Conservation (phyloP, 139 green algal species). For the Chara braunii region DNA sequence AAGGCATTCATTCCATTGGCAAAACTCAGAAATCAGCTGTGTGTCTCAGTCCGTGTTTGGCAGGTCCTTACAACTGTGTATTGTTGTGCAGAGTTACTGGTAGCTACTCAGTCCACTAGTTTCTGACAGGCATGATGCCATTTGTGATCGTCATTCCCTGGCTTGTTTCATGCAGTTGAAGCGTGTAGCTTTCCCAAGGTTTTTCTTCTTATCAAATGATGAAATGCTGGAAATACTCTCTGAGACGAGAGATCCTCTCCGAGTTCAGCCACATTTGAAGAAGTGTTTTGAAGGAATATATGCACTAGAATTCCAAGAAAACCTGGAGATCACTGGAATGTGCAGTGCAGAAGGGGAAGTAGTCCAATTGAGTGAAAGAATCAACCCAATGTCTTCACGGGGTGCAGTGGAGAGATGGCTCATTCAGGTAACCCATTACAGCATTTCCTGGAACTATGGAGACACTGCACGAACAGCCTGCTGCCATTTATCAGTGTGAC, state of each 20-base stretch:
- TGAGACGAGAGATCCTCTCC: slow-evolving; percentile 51
- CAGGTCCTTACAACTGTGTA: too few relatives aligned
- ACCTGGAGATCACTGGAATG: slow-evolving; percentile 52
- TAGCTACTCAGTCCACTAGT: too few relatives aligned
- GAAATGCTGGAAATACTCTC: slow-evolving; percentile 58
- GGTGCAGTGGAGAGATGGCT: slow-evolving; percentile 66
- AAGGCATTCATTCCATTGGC: too few relatives aligned
- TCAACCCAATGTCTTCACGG: slow-evolving; percentile 50
- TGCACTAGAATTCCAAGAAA: slow-evolving; percentile 37
- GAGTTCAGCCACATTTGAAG: slow-evolving; percentile 57
- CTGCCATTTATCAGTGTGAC: too few relatives aligned
- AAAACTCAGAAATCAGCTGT: too few relatives aligned
- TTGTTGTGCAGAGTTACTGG: too few relatives aligned
- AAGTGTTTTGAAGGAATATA: slow-evolving; percentile 62
- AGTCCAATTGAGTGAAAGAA: slow-evolving; percentile 46
- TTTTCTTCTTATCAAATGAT: slow-evolving; percentile 53
- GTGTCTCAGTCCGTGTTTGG: too few relatives aligned
- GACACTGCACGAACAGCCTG: too few relatives aligned
- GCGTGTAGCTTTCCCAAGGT: slow-evolving; percentile 60
- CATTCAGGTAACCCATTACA: slow-evolving; percentile 11
- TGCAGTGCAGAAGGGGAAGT: slow-evolving; percentile 51
- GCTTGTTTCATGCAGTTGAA: slow-evolving; percentile 37
- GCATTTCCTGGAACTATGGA: too few relatives aligned
- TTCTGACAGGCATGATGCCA: too few relatives aligned
- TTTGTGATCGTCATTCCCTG: too few relatives aligned